Conservation (phyloP, 305 asterid genomes). For the Solanum hybrid region DNA sequence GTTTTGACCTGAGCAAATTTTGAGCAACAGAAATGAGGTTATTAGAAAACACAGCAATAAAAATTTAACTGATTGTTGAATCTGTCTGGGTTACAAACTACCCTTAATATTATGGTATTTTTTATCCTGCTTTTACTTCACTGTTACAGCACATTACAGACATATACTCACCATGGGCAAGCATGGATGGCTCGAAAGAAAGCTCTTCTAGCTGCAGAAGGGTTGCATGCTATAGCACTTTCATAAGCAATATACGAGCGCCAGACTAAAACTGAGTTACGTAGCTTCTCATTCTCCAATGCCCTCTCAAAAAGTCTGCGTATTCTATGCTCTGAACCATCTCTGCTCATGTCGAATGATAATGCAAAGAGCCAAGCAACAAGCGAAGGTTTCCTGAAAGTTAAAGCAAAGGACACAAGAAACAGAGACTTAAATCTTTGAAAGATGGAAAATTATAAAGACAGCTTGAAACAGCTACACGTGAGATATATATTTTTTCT, state of each 20-base stretch:
- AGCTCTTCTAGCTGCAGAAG: slow-evolving; percentile 69
- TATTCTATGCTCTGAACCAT: slow-evolving; percentile 62
- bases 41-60: background rate
- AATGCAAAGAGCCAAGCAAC: slow-evolving; percentile 64
- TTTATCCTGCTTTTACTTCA: background rate
- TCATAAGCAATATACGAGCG: slow-evolving; percentile 79
- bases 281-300: slow-evolving; percentile 54
- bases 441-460: background rate
- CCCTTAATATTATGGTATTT: background rate
- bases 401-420: slow-evolving; percentile 4
- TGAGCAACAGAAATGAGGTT: background rate
- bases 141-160: background rate
- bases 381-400: slow-evolving; percentile 65
- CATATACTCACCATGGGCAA: slow-evolving; percentile 72
- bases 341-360: slow-evolving; percentile 62
- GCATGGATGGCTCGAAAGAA: slow-evolving; percentile 93
- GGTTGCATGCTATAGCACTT: slow-evolving; percentile 39
- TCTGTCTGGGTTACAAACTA: background rate
- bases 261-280: slow-evolving; percentile 71
- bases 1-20: slow-evolving; percentile 61
- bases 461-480: background rate
- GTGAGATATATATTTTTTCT: background rate
- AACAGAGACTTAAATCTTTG: background rate
- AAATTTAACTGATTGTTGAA: background rate
- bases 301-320: slow-evolving; percentile 87